A percentile compares a stretch with the other conserved stretches of the same genome.
These are phyloP conservation scores for Prunus fruticosa DNA, from an alignment of 306 rosid genomes.

Conservation along the genomic window DNA sequence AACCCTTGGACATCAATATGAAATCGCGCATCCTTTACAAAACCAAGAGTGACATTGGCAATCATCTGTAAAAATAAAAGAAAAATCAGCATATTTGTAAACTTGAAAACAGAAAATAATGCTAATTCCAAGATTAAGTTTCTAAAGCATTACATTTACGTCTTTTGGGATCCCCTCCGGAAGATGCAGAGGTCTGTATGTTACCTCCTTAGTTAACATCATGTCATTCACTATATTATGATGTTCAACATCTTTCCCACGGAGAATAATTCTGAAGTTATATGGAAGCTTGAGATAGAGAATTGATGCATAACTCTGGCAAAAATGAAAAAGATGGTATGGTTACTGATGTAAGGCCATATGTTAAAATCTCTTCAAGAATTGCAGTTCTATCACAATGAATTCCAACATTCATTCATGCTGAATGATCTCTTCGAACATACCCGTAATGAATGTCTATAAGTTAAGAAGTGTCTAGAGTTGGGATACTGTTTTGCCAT, in stretches of 20 bases:
- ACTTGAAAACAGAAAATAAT: constrained; percentile 5
- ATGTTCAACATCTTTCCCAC: constrained; percentile 76
- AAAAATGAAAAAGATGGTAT: constrained; percentile 2
- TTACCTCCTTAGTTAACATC: constrained; percentile 73
- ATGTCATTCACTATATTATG: constrained; percentile 86
- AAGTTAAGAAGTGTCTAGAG: constrained; percentile 82
- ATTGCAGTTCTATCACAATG: background rate
- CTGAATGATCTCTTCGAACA: background rate
- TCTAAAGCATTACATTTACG: constrained; percentile 44
- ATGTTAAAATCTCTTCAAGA: background rate
- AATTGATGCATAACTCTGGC: constrained; percentile 86
- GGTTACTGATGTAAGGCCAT: background rate
- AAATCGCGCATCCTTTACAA: constrained; percentile 87
- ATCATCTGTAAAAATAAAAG: constrained; percentile 51
- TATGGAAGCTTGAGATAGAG: constrained; percentile 83
- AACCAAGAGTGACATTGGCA: constrained; percentile 81
- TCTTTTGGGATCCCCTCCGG: constrained; percentile 54
- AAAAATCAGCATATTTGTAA: constrained; percentile 18
- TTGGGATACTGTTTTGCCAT: constrained; percentile 80
- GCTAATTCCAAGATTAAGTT: background rate
- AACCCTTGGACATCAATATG: constrained; percentile 92
- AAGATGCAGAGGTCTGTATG: constrained; percentile 61
- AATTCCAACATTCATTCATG: background rate
- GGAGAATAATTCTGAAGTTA: constrained; percentile 75
- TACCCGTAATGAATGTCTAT: constrained; percentile 85